phyloP scores from a whole-genome alignment of 163 green algal genomes.

The Trebouxia gelatinosa region DNA sequence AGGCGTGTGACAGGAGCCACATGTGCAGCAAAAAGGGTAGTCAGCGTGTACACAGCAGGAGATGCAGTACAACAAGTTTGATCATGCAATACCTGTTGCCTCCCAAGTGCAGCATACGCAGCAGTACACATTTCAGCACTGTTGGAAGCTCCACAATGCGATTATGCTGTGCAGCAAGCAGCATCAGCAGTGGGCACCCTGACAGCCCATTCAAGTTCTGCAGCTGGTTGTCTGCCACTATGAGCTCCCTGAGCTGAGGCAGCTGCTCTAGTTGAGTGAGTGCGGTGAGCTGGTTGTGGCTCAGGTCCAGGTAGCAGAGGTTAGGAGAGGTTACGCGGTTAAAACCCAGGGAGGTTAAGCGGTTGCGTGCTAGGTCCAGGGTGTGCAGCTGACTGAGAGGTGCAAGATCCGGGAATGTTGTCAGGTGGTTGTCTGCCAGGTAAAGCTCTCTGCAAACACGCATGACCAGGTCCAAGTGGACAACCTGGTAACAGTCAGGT shows the following conservation, averaged over 20 bases:
- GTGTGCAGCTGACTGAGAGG: background rate
- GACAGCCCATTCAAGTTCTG: background rate
- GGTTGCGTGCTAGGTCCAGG: background rate
- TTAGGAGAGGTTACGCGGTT: background rate
- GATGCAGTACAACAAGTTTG: background rate
- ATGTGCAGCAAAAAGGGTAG: background rate
- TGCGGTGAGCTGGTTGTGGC: constrained; percentile 13
- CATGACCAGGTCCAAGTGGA: too few species aligned
- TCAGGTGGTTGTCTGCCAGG: background rate
- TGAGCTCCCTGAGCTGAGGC: constrained; percentile 17
- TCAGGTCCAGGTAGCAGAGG: constrained; percentile 17
- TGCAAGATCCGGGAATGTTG: background rate
- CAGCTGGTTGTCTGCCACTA: constrained; percentile 17
- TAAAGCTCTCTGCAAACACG: background rate
- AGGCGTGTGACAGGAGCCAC: background rate
- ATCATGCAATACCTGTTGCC: constrained; percentile 30
- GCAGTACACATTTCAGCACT: constrained; percentile 7
- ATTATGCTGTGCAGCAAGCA: constrained; percentile 22
- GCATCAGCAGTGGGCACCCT: background rate
- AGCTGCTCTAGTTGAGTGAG: constrained; percentile 17
- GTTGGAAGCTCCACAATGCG: constrained; percentile 4
- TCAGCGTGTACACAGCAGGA: background rate
- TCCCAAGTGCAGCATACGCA: constrained; percentile 8
- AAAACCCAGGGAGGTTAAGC: background rate
- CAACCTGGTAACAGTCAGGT: background rate